Evolutionary conservation across 2,329 filamentous ascomycete species (phyloP).

Genomic region (Magnaporthiopsis rhizophila): DNA sequence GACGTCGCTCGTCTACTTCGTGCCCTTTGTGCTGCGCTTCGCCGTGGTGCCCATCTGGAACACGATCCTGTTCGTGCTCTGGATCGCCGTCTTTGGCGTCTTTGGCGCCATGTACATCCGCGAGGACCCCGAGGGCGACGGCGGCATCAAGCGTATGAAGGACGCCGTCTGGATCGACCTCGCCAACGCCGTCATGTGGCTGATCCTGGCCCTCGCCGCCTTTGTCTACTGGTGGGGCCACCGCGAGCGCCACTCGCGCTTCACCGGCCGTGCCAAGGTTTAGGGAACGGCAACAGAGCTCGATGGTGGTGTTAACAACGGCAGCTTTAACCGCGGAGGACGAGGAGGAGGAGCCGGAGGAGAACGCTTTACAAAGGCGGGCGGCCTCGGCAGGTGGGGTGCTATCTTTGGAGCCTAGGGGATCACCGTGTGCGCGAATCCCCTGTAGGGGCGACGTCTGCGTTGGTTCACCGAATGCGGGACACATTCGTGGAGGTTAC

Average conservation of each 20-base stretch:
- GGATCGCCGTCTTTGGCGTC: constrained; percentile 73
- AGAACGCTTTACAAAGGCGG: too few species aligned
- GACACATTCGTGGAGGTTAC: too few species aligned
- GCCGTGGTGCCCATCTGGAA: constrained; percentile 59
- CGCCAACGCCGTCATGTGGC: constrained; percentile 67
- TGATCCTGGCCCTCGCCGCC: constrained; percentile 50
- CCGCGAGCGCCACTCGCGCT: constrained; percentile 42
- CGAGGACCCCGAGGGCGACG: constrained; percentile 55
- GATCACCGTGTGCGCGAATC: too few species aligned
- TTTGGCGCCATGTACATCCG: constrained; percentile 76
- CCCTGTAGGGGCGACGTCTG: too few species aligned
- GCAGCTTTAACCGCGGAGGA: too few species aligned
- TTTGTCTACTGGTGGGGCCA: constrained; percentile 51
- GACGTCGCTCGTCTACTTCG: constrained; percentile 56
- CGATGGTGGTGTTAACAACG: too few species aligned
- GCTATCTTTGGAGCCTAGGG: background rate
- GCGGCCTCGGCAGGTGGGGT: too few species aligned
- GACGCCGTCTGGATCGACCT: constrained; percentile 80
- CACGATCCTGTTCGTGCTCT: constrained; percentile 64
- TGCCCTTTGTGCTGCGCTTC: constrained; percentile 51
- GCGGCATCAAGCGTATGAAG: constrained; percentile 68
- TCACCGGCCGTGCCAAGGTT: constrained; percentile 52
- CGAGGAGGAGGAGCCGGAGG: too few species aligned
- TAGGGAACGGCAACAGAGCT: constrained; percentile 18
- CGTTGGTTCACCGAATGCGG: too few species aligned